Conservation (phyloP, 202 grass and related monocot species). For the Musa balbisiana region DNA sequence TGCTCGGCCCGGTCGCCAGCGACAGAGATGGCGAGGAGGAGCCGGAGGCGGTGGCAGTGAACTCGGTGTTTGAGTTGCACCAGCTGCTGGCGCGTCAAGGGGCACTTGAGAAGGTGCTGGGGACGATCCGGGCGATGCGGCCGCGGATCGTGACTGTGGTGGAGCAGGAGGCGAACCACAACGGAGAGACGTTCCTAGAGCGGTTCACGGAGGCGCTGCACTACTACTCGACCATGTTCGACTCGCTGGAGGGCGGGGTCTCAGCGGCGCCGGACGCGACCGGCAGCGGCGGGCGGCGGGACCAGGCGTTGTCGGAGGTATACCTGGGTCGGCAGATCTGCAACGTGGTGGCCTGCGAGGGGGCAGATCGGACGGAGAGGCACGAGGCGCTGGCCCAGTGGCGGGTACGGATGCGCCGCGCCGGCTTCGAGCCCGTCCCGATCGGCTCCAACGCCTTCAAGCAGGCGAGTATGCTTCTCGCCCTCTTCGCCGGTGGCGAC, state of each 20-base stretch:
- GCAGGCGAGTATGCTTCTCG: not conserved
- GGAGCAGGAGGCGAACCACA: slow-evolving; percentile 2
- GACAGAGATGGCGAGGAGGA: not conserved
- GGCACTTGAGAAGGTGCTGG: not conserved
- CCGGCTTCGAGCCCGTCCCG: not conserved
- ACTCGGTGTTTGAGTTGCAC: not conserved
- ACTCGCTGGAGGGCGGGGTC: not conserved
- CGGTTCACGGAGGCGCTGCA: not conserved
- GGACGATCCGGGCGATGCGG: not conserved
- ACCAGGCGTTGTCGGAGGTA: not conserved
- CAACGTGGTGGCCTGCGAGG: not conserved
- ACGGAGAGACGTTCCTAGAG: not conserved
- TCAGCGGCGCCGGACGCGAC: not conserved
- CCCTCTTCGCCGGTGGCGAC: not conserved
- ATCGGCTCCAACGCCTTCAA: not conserved
- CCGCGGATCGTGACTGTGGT: not conserved
- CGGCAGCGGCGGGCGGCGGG: no score
- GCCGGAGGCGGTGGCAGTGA: not conserved
- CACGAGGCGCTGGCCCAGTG: not conserved
- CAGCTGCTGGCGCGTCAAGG: not conserved
- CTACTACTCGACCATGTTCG: slow-evolving; percentile 1
- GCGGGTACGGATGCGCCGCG: not conserved
- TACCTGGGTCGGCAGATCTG: slow-evolving; percentile 1
- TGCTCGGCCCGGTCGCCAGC: not conserved
- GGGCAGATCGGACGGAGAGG: not conserved